Evolutionary conservation across 208 protist species (phyloP).

Genomic region (Wallacemonas sp.): DNA sequence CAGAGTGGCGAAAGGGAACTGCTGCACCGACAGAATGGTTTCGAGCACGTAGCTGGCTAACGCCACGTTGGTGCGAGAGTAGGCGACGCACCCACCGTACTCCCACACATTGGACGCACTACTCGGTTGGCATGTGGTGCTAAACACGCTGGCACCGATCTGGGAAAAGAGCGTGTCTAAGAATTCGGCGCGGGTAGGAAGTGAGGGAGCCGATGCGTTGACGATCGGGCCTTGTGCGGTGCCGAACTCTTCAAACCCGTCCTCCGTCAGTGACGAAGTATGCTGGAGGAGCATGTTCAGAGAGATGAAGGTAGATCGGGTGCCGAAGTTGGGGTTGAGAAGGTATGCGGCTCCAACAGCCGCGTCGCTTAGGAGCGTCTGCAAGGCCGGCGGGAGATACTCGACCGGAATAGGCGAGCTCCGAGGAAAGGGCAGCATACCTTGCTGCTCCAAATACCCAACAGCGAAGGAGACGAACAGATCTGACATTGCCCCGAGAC

Average conservation of each 20-base stretch:
- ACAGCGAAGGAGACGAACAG: slow-evolving; percentile 47
- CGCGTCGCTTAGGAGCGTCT: background rate
- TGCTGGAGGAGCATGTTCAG: slow-evolving; percentile 64
- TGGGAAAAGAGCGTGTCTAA: slow-evolving; percentile 33
- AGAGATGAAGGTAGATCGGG: slow-evolving; percentile 27
- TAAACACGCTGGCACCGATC: slow-evolving; percentile 10
- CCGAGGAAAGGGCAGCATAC: slow-evolving; percentile 40
- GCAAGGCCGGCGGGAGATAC: slow-evolving; percentile 38
- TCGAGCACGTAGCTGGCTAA: slow-evolving; percentile 58
- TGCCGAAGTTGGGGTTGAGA: slow-evolving; percentile 23
- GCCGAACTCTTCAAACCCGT: slow-evolving; percentile 20
- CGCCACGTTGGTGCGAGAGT: slow-evolving; percentile 58
- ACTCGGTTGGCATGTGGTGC: slow-evolving; percentile 4
- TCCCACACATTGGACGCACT: slow-evolving; percentile 18
- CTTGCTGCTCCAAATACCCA: slow-evolving; percentile 35
- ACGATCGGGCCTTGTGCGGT: slow-evolving; percentile 1
- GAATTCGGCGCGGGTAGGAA: slow-evolving; percentile 29
- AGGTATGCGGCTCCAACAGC: slow-evolving; percentile 5
- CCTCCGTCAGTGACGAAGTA: slow-evolving; percentile 53
- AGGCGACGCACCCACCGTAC: slow-evolving; percentile 24
- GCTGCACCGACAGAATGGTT: slow-evolving; percentile 24
- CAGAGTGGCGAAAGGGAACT: slow-evolving; percentile 21
- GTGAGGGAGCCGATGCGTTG: slow-evolving; percentile 7
- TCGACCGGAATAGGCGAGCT: slow-evolving; percentile 30
- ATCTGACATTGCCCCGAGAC: slow-evolving; percentile 44